Base-by-base conservation (phyloP, 1,139 yeast species). In the Taphrina wiesneri region DNA sequence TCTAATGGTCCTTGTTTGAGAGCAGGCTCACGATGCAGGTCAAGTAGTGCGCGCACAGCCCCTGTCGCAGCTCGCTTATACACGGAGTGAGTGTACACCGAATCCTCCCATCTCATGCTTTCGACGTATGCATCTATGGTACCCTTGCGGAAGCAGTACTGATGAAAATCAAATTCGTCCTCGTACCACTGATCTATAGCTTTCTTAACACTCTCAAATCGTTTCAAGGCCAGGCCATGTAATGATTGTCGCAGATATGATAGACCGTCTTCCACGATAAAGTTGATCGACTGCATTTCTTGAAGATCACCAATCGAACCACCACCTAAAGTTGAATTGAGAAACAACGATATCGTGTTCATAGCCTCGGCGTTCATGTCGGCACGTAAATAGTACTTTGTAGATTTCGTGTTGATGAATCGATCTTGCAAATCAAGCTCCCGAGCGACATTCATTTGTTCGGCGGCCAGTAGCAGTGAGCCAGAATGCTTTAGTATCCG, bases 121-220 rank as follows among this genome's bases (percentile, higher is more conserved):
- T 85, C 86, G 45, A 89, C 72, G 74, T 93, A 93, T 26, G 93
- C 87, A 69, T 96, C 82, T 30, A 95, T 87, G 3, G 98, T 90
- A 17, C 98, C 98, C 72, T 88, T 86, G 77, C 97, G 85, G 81
- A 90, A 84, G 75, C 96, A 88, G 76, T 90, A 93, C 54, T 88
- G 86, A 76, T 93, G 99, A 86, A 93, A 93, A 75, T 93, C 99
- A 72, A 88, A 83, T 77, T 93, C 97, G 74, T 95, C 99, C 69
- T 84, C 85, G 74, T 80, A 83, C 77, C 86, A 90, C 67, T 85
- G 88, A 61, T 84, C 82, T 76, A 86, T 90, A 15, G 65, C 63
- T 47, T 85, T 85, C 63, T 85, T 79, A 39, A 91, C 82, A 0
- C 91, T 86, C 46, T 79, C 77, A 74, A 83, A 90, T 73, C 99